Percentiles rank a stretch among this genome's conserved stretches.
phyloP scores from a whole-genome alignment of 495 filamentous ascomycete genomes.

The Aspergillus egyptiacus region DNA sequence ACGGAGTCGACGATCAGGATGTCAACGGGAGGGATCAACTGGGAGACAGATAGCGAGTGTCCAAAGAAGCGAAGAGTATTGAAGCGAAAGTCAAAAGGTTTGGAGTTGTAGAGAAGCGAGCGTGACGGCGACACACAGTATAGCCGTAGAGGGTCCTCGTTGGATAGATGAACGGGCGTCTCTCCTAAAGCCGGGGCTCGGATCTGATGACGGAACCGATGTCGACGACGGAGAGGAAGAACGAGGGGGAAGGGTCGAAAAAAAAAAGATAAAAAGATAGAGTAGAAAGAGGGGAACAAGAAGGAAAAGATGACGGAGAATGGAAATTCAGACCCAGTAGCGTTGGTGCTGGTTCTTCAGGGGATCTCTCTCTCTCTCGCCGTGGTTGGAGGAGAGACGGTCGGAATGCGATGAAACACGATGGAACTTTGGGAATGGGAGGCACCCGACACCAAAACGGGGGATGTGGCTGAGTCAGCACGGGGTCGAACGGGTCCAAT shows the following conservation, averaged over 20 bases:
- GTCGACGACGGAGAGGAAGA: conserved; percentile 10
- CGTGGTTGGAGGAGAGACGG: conserved; percentile 22
- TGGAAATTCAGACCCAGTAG: neutral
- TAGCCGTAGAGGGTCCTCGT: conserved; percentile 22
- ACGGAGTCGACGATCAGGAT: neutral
- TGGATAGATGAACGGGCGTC: conserved; percentile 13
- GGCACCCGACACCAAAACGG: too few species aligned
- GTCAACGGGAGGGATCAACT: too few species aligned
- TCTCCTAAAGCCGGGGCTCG: conserved; percentile 11
- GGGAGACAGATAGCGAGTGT: conserved; percentile 12
- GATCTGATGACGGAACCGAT: conserved; percentile 8
- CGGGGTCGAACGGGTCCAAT: neutral
- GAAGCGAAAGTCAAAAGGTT: conserved; percentile 14
- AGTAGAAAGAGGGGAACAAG: conserved; percentile 14
- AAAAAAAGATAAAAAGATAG: too few species aligned
- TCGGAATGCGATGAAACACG: conserved; percentile 18
- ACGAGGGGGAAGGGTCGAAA: conserved; percentile 18
- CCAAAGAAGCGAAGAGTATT: conserved; percentile 13
- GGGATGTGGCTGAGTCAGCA: conserved; percentile 20
- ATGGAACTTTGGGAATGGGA: conserved; percentile 3
- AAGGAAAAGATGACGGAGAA: conserved; percentile 6
- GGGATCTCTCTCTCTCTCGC: conserved; percentile 11
- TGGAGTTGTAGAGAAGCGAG: conserved; percentile 23
- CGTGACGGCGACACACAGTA: conserved; percentile 37
- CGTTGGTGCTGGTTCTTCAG: conserved; percentile 11